phyloP scores from a whole-genome alignment of 2,329 filamentous ascomycete species.

The Rhynchosporium secalis region DNA sequence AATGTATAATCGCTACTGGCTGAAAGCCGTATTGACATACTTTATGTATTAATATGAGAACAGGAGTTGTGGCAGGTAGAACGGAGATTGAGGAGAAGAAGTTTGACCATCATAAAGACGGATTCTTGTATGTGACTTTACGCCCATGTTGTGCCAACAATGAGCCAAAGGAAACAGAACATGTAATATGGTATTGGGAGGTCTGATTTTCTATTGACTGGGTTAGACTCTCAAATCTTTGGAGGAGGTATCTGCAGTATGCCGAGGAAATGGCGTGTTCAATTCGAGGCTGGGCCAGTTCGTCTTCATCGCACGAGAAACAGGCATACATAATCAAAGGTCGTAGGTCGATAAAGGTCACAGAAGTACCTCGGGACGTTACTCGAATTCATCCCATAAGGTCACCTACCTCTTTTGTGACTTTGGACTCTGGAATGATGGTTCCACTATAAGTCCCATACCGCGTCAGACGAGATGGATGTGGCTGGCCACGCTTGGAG shows the following conservation, averaged over 20 bases:
- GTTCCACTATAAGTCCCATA: too few relatives aligned
- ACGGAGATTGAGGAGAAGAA: neutral
- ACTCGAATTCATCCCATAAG: too few relatives aligned
- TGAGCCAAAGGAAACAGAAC: too few relatives aligned
- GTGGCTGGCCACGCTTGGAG: too few relatives aligned
- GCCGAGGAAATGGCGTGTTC: neutral
- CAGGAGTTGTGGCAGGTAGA: neutral
- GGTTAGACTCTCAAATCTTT: constrained; percentile 8
- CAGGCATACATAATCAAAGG: too few relatives aligned
- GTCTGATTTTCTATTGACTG: constrained; percentile 20
- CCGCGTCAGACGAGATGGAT: too few relatives aligned
- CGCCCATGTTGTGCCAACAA: neutral
- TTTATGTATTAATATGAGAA: constrained; percentile 22
- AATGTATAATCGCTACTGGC: constrained; percentile 21
- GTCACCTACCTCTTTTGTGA: too few relatives aligned
- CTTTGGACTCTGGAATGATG: too few relatives aligned
- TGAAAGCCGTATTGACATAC: constrained; percentile 19
- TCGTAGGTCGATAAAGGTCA: too few relatives aligned
- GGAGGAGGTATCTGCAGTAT: neutral
- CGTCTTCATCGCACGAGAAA: too few relatives aligned
- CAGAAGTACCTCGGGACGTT: too few relatives aligned
- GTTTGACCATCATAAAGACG: neutral
- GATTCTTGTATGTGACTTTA: neutral
- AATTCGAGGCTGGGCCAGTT: neutral
- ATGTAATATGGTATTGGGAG: neutral